A percentile compares a stretch with the other conserved stretches of the same genome.
Conservation (phyloP, 306 rosid species). For the Acmispon strigosus region DNA sequence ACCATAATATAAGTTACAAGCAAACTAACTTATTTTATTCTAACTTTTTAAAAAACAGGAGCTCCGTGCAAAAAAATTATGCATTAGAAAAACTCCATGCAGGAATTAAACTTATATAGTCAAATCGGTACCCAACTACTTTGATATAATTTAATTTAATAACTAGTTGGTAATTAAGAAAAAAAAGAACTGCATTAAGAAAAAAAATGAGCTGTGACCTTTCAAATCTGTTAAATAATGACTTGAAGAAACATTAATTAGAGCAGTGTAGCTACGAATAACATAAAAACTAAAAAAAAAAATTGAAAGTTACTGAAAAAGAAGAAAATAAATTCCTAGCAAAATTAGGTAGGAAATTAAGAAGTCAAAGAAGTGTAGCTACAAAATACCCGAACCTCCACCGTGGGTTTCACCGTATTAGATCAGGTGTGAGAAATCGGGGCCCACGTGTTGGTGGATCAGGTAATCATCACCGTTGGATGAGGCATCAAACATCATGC, state of each 20-base stretch:
- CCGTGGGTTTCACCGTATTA: slow-evolving; percentile 20
- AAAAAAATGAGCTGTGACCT: slow-evolving; percentile 9
- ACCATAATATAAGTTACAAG: background rate
- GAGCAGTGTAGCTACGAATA: background rate
- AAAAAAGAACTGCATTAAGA: background rate
- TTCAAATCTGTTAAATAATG: slow-evolving; percentile 22
- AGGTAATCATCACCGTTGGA: slow-evolving; percentile 73
- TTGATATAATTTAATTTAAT: background rate
- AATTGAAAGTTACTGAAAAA: background rate
- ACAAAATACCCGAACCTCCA: slow-evolving; percentile 19
- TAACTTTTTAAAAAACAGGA: background rate
- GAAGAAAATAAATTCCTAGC: background rate
- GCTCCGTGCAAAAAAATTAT: background rate
- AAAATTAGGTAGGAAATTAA: slow-evolving; percentile 7
- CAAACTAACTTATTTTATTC: background rate
- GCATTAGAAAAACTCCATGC: background rate
- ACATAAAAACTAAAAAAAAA: background rate
- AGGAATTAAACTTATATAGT: background rate
- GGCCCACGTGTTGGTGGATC: slow-evolving; percentile 68
- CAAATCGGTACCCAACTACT: background rate
- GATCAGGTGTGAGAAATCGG: slow-evolving; percentile 58
- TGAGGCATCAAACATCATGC: slow-evolving; percentile 44
- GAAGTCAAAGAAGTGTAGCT: slow-evolving; percentile 7
- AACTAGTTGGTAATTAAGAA: background rate
- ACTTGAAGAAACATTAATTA: background rate